Evolutionary conservation across 176 grass and related monocot species (phyloP).

Genomic region (Juncus effusus): DNA sequence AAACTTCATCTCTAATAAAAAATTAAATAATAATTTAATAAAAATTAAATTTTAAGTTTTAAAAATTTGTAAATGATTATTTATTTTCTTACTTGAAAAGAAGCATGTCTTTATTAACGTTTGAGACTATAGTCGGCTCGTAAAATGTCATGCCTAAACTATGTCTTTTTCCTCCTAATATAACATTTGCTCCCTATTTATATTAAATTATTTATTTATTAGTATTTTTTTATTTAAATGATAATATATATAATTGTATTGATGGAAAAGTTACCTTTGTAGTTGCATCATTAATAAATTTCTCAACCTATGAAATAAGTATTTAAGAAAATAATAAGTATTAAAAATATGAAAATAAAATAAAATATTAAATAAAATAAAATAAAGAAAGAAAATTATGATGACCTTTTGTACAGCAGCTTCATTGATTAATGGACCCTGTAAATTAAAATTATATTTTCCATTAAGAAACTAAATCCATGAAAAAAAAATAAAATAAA

Average conservation of each 20-base stretch:
- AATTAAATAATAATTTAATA: slow-evolving; percentile 14
- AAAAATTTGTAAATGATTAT: slow-evolving; percentile 20
- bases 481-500: slow-evolving; percentile 5
- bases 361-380: background rate
- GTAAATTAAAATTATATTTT: slow-evolving; percentile 28
- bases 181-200: slow-evolving; percentile 72
- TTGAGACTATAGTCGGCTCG: slow-evolving; percentile 86
- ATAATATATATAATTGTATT: background rate
- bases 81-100: slow-evolving; percentile 57
- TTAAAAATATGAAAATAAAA: background rate
- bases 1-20: slow-evolving; percentile 82
- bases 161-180: slow-evolving; percentile 89
- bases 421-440: slow-evolving; percentile 98
- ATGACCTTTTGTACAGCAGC: slow-evolving; percentile 73
- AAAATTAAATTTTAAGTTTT: background rate
- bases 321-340: slow-evolving; percentile 18
- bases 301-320: slow-evolving; percentile 65
- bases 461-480: slow-evolving; percentile 15
- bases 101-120: slow-evolving; percentile 83
- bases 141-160: slow-evolving; percentile 87
- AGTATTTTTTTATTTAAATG: too few species aligned
- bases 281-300: slow-evolving; percentile 69
- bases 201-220: too few species aligned
- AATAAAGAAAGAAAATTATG: too few species aligned
- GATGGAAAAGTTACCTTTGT: slow-evolving; percentile 62